A percentile compares a stretch with the other conserved stretches of the same genome.
These are phyloP conservation scores for Nicotiana obtusifolia DNA, from an alignment of 257 asterid genomes.

Conservation along the genomic window DNA sequence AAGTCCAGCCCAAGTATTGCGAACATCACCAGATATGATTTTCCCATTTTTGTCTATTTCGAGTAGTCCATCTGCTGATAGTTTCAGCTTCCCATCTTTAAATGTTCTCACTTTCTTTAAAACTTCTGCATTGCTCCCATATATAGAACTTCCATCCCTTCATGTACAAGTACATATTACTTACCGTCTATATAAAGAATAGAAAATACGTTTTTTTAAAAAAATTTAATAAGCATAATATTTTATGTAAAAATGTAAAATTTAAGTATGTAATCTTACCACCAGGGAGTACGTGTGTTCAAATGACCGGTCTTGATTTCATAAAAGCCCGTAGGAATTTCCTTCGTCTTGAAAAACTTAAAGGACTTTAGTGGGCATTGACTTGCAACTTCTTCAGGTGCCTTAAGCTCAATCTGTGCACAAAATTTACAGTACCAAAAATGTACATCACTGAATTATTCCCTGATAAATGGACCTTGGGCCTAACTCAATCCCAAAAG, in stretches of 20 bases:
- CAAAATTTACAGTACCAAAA: neutral
- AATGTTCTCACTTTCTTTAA: constrained; percentile 38
- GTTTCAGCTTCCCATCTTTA: constrained; percentile 53
- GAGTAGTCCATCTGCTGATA: constrained; percentile 43
- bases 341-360: constrained; percentile 43
- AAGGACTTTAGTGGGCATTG: constrained; percentile 57
- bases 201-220: no score
- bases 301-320: constrained; percentile 40
- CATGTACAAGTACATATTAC: neutral
- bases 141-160: constrained; percentile 68
- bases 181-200: no score
- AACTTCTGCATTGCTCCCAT: constrained; percentile 37
- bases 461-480: no score
- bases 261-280: constrained; percentile 28
- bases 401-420: constrained; percentile 40
- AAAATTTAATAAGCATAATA: no score
- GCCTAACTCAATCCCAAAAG: no score
- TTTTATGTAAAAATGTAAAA: no score
- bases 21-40: constrained; percentile 45
- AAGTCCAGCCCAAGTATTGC: constrained; percentile 67
- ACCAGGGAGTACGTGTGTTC: constrained; percentile 62
- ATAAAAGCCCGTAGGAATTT: constrained; percentile 27
- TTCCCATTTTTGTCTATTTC: constrained; percentile 32
- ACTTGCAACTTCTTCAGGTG: constrained; percentile 43
- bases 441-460: neutral